Evolutionary conservation across 108 stramenopile species (phyloP), one percentile per base, ranked within the genome.

Genomic region (Discostella stelligeroides): DNA sequence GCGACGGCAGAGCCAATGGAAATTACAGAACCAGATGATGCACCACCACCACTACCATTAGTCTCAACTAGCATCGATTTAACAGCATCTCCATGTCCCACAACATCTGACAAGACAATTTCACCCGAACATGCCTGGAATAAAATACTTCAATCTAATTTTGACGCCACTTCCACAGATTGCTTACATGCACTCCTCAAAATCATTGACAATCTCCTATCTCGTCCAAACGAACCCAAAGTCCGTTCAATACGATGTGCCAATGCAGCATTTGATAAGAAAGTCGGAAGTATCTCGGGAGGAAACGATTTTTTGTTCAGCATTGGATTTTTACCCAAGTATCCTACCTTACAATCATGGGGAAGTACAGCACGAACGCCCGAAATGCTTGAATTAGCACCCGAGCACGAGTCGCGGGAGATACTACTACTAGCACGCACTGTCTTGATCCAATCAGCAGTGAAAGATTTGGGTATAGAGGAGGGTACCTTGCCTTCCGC

Each of bases 131-230:
- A 72, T 41, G 85, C 89, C 11, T 49, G 87, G 58, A 17, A 38
- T 7, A 11, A 43, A 14, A 45, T 90, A 21, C 70, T 90, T 1
- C 45, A 72, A 25, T 79, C 74, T 1, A 89, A 87, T 59, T 92
- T 92, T 63, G 90, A 92, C 54, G 72, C 70, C 18, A 76, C 84
- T 18, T 73, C 75, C 63, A 75, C 76, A 62, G 76, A 61, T 18
- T 91, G 90, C 69, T 54, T 91, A 7, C 10, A 58, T 12, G 91
- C 88, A 2, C 69, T 90, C 10, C 65, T 94, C 10, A 94, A 89
- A 66, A 65, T 94, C 10, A 51, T 94, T 47, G 87, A 94, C 73
- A 91, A 91, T 48, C 15, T 94, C 15, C 56, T 91, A 17, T 69
- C 87, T 13, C 86, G 86, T 8, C 60, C 61, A 7, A 55, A 67